Conservation (phyloP, 2,329 filamentous ascomycete genomes). For the Colletotrichum liriopes region DNA sequence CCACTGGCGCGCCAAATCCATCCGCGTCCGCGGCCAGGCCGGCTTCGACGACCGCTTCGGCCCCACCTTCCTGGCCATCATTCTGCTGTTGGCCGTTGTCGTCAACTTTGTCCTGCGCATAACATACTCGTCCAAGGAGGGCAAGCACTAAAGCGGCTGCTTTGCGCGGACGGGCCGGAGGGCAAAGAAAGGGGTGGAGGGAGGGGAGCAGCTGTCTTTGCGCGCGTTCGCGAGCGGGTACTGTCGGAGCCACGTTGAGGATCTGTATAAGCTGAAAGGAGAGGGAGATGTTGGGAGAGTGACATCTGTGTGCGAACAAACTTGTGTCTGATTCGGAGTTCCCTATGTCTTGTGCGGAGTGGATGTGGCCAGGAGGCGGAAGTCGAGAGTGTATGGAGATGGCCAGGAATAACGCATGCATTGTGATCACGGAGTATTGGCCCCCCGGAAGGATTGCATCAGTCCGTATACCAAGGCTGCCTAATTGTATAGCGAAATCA, state of each 20-base stretch:
- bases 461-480: conserved; percentile 8
- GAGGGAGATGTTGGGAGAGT: not conserved
- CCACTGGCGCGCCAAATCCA: conserved; percentile 96
- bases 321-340: not conserved
- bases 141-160: conserved; percentile 43
- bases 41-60: conserved; percentile 98
- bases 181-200: not conserved
- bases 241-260: not conserved
- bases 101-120: conserved; percentile 95
- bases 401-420: conserved; percentile 19
- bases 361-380: not conserved
- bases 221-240: not conserved
- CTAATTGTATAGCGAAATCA: conserved; percentile 21
- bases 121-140: conserved; percentile 59
- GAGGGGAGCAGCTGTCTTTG: not conserved
- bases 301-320: not conserved
- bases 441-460: conserved; percentile 6
- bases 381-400: conserved; percentile 5
- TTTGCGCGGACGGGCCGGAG: not conserved
- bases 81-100: conserved; percentile 89
- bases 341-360: not conserved
- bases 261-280: not conserved
- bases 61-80: conserved; percentile 89
- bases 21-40: conserved; percentile 90
- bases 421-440: conserved; percentile 19